Percentiles rank a stretch among this genome's conserved stretches.
Conservation (phyloP, 345 rosid genomes). For the Rhodamnia rubescens region DNA sequence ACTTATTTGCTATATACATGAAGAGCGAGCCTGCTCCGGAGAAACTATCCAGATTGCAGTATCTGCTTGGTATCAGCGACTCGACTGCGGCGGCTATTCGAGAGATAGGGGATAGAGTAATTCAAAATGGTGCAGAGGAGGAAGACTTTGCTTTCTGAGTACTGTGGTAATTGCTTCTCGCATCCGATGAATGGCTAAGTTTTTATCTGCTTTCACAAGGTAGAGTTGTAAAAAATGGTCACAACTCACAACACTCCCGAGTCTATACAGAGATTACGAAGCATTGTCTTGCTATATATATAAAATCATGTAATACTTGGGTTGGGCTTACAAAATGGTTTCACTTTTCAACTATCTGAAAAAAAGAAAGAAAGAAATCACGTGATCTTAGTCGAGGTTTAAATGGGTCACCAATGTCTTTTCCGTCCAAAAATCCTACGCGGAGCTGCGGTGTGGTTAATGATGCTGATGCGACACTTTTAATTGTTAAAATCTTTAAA, state of each 20-base stretch:
- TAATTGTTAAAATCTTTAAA: neutral
- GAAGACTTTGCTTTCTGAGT: conserved; percentile 56
- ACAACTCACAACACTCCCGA: neutral
- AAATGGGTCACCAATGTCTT: neutral
- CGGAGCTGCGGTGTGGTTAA: neutral
- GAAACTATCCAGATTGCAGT: conserved; percentile 70
- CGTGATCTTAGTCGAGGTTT: neutral
- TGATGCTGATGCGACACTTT: neutral
- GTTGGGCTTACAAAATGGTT: neutral
- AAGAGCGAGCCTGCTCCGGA: conserved; percentile 55
- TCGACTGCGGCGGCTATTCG: conserved; percentile 47
- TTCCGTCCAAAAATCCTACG: neutral
- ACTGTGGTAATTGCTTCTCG: neutral
- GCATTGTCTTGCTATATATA: neutral
- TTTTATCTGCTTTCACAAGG: neutral
- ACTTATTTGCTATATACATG: conserved; percentile 50
- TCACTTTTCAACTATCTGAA: neutral
- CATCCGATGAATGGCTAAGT: neutral
- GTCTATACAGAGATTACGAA: neutral
- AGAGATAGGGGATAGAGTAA: conserved; percentile 43
- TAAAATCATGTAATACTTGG: neutral
- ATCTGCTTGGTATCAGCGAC: conserved; percentile 71
- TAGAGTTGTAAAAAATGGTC: neutral
- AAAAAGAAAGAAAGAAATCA: neutral
- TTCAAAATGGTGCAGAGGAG: conserved; percentile 41